Evolutionary conservation across 371 early-diverging fungal species (phyloP), one percentile per base, ranked within the genome.

Genomic region (Mucor ambiguus): DNA sequence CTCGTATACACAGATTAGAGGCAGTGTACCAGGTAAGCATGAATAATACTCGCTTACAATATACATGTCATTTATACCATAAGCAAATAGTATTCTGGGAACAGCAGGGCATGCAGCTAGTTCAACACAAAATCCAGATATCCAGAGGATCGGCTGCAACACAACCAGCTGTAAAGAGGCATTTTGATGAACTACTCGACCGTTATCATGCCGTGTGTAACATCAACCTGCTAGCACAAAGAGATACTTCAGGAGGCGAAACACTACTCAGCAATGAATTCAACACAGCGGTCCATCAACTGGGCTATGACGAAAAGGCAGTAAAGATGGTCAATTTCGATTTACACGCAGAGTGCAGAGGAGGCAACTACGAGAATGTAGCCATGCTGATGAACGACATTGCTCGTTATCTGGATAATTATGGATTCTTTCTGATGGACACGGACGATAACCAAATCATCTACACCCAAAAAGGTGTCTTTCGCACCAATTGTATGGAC

Each of bases 401-500:
- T 20, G 66, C 75, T 6, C 61, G 61, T 2, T 72, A 73, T 2
- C 56, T 90, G 28, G 85, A 86, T 29, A 59, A 74, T 26, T 90
- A 81, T 73, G 88, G 88, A 10, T 95, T 85, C 74, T 95, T 90
- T 66, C 60, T 89, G 18, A 80, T 86, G 58, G 91, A 92, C 61
- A 74, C 77, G 6, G 84, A 81, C 10, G 80, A 81, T 22, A 83
- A 84, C 38, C 72, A 68, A 8, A 79, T 91, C 1, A 72, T 93
- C 11, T 78, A 75, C 32, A 73, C 72, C 3, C 98, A 97, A 69
- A 79, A 84, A 4, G 97, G 96, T 8, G 90, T 94, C 1, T 87
- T 95, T 65, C 84, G 97, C 3, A 94, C 95, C 2, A 99, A 99
- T 69, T 99, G 99, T 71, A 81, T 99, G 70, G 99, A 99, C 76